phyloP scores from a whole-genome alignment of 1,284 basidiomycete species.

The Microbotryum silenes-acaulis region DNA sequence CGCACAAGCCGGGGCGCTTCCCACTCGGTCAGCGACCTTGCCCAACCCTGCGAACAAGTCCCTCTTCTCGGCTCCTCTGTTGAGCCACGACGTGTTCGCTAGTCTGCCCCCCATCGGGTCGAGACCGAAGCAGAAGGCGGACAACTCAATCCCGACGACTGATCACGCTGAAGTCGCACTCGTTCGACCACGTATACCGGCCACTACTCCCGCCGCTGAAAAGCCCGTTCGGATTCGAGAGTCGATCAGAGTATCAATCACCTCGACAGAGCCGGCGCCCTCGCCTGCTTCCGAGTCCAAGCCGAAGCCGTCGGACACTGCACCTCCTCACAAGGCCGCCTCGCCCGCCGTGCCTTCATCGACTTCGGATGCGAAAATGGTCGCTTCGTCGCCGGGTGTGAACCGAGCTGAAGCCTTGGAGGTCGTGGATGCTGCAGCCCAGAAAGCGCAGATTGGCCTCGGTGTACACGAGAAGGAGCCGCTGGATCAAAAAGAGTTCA shows the following conservation, averaged over 20 bases:
- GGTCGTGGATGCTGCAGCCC: constrained; percentile 35
- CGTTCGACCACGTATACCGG: neutral
- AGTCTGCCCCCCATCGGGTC: constrained; percentile 8
- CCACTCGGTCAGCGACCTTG: neutral
- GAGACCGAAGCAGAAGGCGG: neutral
- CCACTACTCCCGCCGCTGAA: neutral
- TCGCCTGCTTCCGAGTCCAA: neutral
- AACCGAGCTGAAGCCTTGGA: neutral
- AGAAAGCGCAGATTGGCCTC: constrained; percentile 35
- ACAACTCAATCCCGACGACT: neutral
- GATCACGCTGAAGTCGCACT: too few relatives aligned
- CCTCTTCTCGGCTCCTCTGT: constrained; percentile 17
- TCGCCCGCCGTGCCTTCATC: constrained; percentile 47
- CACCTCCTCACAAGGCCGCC: constrained; percentile 36
- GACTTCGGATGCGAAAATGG: constrained; percentile 44
- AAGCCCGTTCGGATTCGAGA: neutral
- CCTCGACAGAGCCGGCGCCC: neutral
- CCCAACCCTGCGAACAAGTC: neutral
- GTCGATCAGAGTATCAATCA: neutral
- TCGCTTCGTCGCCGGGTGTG: constrained; percentile 44
- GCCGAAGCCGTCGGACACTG: neutral
- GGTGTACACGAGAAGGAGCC: constrained; percentile 40
- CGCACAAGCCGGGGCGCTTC: neutral
- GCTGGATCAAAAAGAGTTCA: constrained; percentile 54
- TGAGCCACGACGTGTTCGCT: constrained; percentile 26